Base-by-base conservation (phyloP, 352 stramenopile species). In the Phytophthora ramorum region DNA sequence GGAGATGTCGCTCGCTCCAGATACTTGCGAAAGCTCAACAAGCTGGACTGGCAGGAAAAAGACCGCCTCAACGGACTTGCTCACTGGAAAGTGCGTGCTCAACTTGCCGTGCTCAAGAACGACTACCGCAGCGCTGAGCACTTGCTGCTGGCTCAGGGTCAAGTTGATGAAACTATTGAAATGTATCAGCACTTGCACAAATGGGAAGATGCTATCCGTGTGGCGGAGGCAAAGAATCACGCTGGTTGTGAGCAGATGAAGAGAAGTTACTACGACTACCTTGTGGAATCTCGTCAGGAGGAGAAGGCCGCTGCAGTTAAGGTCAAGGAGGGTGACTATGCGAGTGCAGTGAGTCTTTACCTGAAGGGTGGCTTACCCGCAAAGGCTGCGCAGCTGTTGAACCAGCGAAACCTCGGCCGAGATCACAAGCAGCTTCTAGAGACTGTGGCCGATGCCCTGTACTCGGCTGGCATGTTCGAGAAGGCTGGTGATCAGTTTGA, bases 171-270 rank as follows among this genome's bases (percentile, higher is more conserved):
- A 28, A 92, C 93, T 10, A 98, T 98, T 50, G 79, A 94, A 30
- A 98, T 98, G 93, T 98, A 98, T 70, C 90, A 98, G 73, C 84
- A 96, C 28, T 63, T 98, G 48, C 91, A 98, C 61, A 93, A 97
- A 69, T 98, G 90, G 81, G 93, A 98, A 71, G 92, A 98, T 50
- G 94, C 96, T n/a, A 96, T 98, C 57, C 83, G 84, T 28, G 85
- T 98, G 19, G 95, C 94, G 10, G 90, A 98, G 44, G 65, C 85
- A 17, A 93, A 90, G 67, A 90, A 76, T 30, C 89, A 97, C 55
- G 54, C 69, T 0, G 73, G 86, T 22, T 84, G 78, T n/a, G 81
- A 96, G 9, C 73, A 90, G 51, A 98, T 98, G 93, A 92, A 93
- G 63, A 76, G 78, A 34, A 89, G 85, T 45, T 98, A 98, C 76